Evolutionary conservation across 768 basidiomycete genomes (phyloP), one percentile per base, ranked within the genome.

Genomic region (Lyophyllum atratum): DNA sequence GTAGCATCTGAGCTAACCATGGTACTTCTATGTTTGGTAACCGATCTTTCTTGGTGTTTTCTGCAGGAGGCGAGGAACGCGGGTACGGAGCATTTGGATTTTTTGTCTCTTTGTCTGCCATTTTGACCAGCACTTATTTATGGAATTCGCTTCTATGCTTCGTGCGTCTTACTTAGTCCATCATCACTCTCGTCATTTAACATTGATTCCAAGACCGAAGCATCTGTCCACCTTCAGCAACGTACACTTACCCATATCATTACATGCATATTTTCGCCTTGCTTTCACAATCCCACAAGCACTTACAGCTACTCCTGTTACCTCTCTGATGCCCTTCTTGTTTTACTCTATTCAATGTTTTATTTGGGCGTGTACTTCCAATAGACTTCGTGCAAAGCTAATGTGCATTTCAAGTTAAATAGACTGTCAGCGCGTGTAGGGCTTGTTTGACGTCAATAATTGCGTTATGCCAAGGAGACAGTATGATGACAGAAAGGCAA

Each of bases 21-120:
- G 8, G 21, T 12, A 25, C 26, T 26, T 48, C 39, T 25, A 19
- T 43, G 4, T 29, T 40, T 59, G 26, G 2, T 37, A 24, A 25
- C 46, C 25, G 43, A 31, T 28, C 15, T 25, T 21, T 47, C 34
- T 49, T 52, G 56, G 31, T 53, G 48, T 43, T 40, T 49, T 22
- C 39, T 37, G 33, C 42, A 39, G 5, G 39, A 42, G 39, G 44
- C 31, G 52, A 45, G 45, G 31, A 46, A 45, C 31, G 43, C 29
- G 29, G 52, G 22, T 43, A 24, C 29, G 45, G 40, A 49, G 40
- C 34, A 37, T 53, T 40, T 44, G n/a, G 29, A 6, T 28, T 19
- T 31, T 48, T 24, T 37, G 19, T 31, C 42, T 39, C 33, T 45
- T 19, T 9, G 2, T 33, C 11, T 44, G 2, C 7, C 43, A 22